Evolutionary conservation across 2,329 filamentous ascomycete species (phyloP), one percentile per base, ranked within the genome.

Genomic region (Didymella segeticola): DNA sequence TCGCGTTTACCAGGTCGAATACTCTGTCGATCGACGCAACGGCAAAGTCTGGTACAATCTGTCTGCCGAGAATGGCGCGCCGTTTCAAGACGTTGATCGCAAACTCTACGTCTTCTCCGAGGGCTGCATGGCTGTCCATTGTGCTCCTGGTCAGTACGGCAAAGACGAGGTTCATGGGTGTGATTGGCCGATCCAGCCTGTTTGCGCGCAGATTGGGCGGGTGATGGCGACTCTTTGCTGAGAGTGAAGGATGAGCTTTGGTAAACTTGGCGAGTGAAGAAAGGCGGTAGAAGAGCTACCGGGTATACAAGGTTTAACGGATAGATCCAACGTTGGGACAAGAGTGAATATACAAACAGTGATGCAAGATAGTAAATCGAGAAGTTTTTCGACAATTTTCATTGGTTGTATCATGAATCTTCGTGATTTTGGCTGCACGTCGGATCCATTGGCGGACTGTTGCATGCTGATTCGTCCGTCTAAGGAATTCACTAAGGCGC

Each of bases 1-100:
- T 3, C 19, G 23, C 1, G 43, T 51, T 14, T 56, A 52, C 26
- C 38, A 56, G 27, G 30, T 48, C 31, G 53, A 56, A 31, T 56
- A 39, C 38, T 34, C 30, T 3, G 46, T 49, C n/a, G 42, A 49
- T 7, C 53, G 26, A 11, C 42, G 37, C 15, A 45, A 48, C 20
- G 25, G 23, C 15, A 30, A 31, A 15, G 23, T 45, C 12, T 56
- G 47, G 47, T 56, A 52, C 27, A 43, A 52, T 14, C 38, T 56
- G 5, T 47, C 42, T 4, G 19, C 43, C 26, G 43, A 43, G 9
- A 22, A 47, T 12, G 53, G 36, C 11, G 41, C 48, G 25, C 43
- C 47, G 0, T 45, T 56, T 38, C 29, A 41, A 4, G 47, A 52
- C n/a, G 42, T 56, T 10, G 20, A 41, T 4, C 36, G 46, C 5